A percentile compares a stretch with the other conserved stretches of the same genome.
These are phyloP conservation scores for Blastobotrys elegans DNA, from an alignment of 1,139 yeast species.

Conservation along the genomic window DNA sequence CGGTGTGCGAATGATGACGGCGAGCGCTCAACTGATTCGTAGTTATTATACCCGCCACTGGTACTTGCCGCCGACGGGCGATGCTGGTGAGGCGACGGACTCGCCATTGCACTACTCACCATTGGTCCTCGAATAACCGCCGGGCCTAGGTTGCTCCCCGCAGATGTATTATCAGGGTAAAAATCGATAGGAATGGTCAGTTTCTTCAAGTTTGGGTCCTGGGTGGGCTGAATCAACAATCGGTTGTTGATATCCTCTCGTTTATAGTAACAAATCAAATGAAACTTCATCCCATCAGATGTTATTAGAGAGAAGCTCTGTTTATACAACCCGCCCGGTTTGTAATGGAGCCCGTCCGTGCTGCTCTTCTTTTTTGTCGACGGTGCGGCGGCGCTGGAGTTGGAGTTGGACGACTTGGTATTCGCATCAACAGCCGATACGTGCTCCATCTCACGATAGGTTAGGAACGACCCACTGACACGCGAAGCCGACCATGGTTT, in stretches of 20 bases:
- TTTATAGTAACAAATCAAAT: conserved; percentile 50
- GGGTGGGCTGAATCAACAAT: conserved; percentile 38
- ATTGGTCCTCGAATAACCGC: conserved; percentile 24
- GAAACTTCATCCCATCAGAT: conserved; percentile 47
- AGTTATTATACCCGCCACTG: background rate
- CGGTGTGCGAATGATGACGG: background rate
- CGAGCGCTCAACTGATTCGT: background rate
- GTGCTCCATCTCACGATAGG: conserved; percentile 49
- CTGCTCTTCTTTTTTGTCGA: conserved; percentile 11
- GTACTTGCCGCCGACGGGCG: background rate
- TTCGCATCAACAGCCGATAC: background rate
- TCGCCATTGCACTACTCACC: background rate
- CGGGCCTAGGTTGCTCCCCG: conserved; percentile 26
- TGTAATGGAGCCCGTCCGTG: conserved; percentile 35
- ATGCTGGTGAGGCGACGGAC: background rate
- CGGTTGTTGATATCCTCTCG: conserved; percentile 32
- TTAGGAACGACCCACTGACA: conserved; percentile 51
- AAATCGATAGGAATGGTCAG: conserved; percentile 36
- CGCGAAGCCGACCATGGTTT: conserved; percentile 58
- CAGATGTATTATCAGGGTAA: conserved; percentile 35
- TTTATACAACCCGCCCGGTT: conserved; percentile 49
- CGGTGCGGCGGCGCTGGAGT: background rate
- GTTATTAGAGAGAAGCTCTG: conserved; percentile 54
- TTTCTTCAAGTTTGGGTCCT: conserved; percentile 36
- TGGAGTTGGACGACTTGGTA: background rate